Conservation (phyloP, 2,329 filamentous ascomycete genomes). For the Paraphaeosphaeria sporulosa region DNA sequence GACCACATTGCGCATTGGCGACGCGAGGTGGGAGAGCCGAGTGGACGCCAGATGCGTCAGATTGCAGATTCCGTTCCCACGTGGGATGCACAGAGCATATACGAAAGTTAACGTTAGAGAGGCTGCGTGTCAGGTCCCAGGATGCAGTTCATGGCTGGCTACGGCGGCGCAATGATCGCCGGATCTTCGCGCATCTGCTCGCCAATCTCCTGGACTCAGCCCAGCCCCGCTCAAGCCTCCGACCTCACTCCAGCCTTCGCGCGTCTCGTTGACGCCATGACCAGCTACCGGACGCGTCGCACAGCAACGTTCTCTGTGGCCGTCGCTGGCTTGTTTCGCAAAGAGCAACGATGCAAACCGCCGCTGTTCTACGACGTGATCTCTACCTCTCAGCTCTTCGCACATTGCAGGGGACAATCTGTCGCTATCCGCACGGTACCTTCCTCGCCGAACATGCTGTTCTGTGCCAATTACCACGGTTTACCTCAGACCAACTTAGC, state of each 20-base stretch:
- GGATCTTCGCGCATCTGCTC: background rate
- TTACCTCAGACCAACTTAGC: background rate
- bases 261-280: background rate
- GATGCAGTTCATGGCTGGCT: too few species aligned
- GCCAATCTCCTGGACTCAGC: conserved; percentile 7
- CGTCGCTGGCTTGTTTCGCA: background rate
- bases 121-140: too few species aligned
- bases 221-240: conserved; percentile 2
- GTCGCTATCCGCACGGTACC: too few species aligned
- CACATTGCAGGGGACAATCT: too few species aligned
- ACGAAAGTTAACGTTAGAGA: background rate
- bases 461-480: background rate
- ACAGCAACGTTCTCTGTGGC: background rate
- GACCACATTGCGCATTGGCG: background rate
- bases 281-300: background rate
- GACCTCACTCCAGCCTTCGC: background rate
- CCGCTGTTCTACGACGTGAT: background rate
- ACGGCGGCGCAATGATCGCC: background rate
- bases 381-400: background rate
- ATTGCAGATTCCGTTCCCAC: too few species aligned
- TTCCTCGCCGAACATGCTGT: background rate
- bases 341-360: background rate
- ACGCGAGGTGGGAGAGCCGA: background rate
- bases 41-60: background rate
- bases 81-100: too few species aligned